Evolutionary conservation across 2,329 filamentous ascomycete genomes (phyloP), one percentile per base, ranked within the genome.

Genomic region (Colletotrichum lentis): DNA sequence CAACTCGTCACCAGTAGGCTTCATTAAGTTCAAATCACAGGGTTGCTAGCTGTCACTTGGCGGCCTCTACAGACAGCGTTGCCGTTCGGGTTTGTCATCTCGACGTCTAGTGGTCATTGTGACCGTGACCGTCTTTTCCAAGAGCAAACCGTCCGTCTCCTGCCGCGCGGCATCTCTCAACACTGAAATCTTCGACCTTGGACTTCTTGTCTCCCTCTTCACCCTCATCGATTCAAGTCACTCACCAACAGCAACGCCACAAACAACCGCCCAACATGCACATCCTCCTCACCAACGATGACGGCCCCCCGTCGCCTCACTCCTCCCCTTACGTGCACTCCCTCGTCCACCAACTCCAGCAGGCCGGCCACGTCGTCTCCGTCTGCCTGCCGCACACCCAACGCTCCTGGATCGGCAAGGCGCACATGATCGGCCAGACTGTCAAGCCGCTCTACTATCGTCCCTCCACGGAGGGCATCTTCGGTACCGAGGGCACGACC

Each of bases 361-460:
- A 84, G 64, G 88, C 90, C 39, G 94, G 94, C 8, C 95, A 97
- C 80, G 85, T 83, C n/a, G 93, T 98, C 69, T 97, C 93, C 8
- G 94, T 99, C 57, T 91, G 96, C 71, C 87, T 99, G 16, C 96
- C 96, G 1, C 88, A 97, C 78, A 90, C 90, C 7, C 96, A 99
- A 81, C 90, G 95, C 70, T 97, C 94, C 64, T 99, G 96, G 96
- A 98, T 99, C 75, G 94, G 94, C 74, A 99, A 99, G 83, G 96
- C 96, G 3, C 96, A 98, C 80, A 92, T 98, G 75, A 94, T 98
- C 74, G 94, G 94, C 64, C 91, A 95, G 77, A 91, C 92, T 11
- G 87, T 97, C 70, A 93, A 90, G 77, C 94, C 94, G 10, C 85
- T 88, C 35, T 97, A 97, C 82, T 97, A 94, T 82, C 91, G 91